Evolutionary conservation across 2,329 filamentous ascomycete species (phyloP), one percentile per base, ranked within the genome.

Genomic region (Anthostomella pinea): DNA sequence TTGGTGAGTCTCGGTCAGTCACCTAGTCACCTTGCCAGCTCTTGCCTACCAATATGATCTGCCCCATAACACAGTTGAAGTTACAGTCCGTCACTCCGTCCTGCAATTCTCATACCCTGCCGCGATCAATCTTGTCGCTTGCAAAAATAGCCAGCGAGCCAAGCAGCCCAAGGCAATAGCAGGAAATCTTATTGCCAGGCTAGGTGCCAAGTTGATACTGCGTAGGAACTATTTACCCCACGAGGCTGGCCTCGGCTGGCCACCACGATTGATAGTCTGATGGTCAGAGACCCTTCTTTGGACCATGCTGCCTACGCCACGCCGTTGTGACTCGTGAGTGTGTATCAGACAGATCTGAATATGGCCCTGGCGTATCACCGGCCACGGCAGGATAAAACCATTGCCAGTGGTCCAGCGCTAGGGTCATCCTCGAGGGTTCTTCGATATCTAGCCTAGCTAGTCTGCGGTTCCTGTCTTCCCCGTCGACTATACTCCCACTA

Each of bases 401-500:
- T 24, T 17, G 27, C 32, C 37, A 38, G 36, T 42, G 33, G 41
- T 32, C 37, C 30, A 25, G 37, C 24, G 33, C 24, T 15, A 39
- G 30, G 39, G 22, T 21, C 33, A 35, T 30, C 35, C 41, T 39
- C 29, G 42, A 43, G 18, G 34, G 28, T 20, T 20, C 27, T 30
- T 32, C 30, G 15, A 15, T 17, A 17, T 25, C 26, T n/a, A n/a
- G n/a, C 26, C 16, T 31, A 33, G 28, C 22, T 27, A 30, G 28
- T 24, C 20, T 18, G 35, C 33, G 30, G 16, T 39, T 49, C 39
- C 48, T 45, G 30, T 43, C 41, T 53, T 54, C 52, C 52, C 52
- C 51, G 51, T 49, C 42, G 42, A 47, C 46, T 42, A 41, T 49
- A 35, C 42, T 30, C 29, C 41, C 39, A 35, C 46, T 33, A 24